Percentiles rank a stretch among this genome's conserved stretches.
Conservation (phyloP, 2,329 filamentous ascomycete genomes). For the Xylaria sp. region DNA sequence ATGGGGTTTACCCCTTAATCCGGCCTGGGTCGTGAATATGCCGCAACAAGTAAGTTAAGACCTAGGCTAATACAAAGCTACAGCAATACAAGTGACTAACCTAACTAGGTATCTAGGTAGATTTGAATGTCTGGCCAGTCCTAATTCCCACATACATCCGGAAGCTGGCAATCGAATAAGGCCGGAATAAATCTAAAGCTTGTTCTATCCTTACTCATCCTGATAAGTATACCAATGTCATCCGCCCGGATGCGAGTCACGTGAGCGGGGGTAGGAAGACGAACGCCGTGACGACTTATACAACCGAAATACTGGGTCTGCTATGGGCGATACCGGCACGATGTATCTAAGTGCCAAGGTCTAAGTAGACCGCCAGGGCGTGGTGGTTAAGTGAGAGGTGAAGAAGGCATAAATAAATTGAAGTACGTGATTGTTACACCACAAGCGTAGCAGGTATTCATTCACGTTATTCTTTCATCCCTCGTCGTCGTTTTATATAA, state of each 20-base stretch:
- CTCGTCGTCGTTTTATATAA: constrained; percentile 7
- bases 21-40: too few species aligned
- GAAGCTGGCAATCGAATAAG: background rate
- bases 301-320: constrained; percentile 16
- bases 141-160: background rate
- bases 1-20: too few species aligned
- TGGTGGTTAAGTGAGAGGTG: background rate
- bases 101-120: too few species aligned
- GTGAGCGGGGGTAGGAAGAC: constrained; percentile 25
- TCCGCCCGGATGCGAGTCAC: constrained; percentile 19
- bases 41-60: too few species aligned
- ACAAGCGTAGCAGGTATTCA: background rate
- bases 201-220: background rate
- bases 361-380: background rate
- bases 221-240: background rate
- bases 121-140: background rate
- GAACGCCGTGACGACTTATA: constrained; percentile 20
- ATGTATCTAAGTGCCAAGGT: background rate
- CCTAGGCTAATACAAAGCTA: too few species aligned
- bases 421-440: background rate
- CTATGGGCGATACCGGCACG: constrained; percentile 31
- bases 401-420: constrained; percentile 7
- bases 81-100: too few species aligned
- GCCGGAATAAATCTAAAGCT: background rate
- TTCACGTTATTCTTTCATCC: background rate